Evolutionary conservation across 106 monocot genomes (phyloP), one percentile per base, ranked within the genome.

Genomic region (Phalaenopsis equestris): DNA sequence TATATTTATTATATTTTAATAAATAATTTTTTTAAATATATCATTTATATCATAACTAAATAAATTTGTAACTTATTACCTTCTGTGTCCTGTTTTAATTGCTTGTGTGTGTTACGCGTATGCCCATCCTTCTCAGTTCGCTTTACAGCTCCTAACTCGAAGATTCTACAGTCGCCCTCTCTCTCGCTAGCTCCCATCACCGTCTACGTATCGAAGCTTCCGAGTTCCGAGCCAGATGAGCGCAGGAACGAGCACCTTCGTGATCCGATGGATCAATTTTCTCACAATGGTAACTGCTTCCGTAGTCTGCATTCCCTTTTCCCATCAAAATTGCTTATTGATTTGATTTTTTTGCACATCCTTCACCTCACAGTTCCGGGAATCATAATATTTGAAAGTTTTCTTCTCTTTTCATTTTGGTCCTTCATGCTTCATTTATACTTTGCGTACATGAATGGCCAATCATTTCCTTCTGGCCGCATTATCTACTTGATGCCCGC

Each of bases 221-320:
- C 18, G 45, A 73, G 43, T 55, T 55, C 14, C 18, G 45, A 73
- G 43, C 14, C 73, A 80, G 61, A 90, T 88, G 88, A 83, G 90
- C 79, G 83, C 86, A 36, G 88, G 90, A 75, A 85, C 90, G 10
- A 93, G 92, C 90, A 86, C 81, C 75, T 93, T 93, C 83, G 88
- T 93, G 73, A 90, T 93, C 56, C 84, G 93, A 79, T 93, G 90
- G 93, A 88, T 90, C 84, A 93, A 93, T 73, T 93, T 90, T 56
- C 80, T 93, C 82, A 88, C 90, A 67, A 88, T 90, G 90, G 92
- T 92, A 37, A 82, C 73, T 17, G 5, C 6, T 38, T 14, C 3
- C 36, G 42, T 23, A 24, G 24, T 14, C 19, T 42, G 6, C 38
- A 42, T 61, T 61, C 7, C 17, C 19, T 30, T 11, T 58, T 41